These are phyloP conservation scores for Zanthoxylum bungeanum DNA, from an alignment of 345 rosid species.

Conservation along the genomic window DNA sequence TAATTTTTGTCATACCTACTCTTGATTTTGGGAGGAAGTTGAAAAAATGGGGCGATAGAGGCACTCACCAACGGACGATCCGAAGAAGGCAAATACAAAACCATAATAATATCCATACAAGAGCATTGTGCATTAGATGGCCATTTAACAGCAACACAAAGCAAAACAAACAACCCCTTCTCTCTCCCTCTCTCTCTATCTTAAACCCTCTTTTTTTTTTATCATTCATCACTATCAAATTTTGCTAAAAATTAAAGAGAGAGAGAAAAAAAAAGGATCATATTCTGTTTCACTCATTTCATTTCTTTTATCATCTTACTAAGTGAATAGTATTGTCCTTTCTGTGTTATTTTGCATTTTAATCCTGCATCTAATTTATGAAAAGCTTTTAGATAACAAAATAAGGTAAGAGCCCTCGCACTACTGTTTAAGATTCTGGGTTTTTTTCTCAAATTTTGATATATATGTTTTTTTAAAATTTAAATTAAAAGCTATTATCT, in stretches of 20 bases:
- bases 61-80: neutral
- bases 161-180: neutral
- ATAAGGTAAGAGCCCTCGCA: neutral
- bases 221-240: neutral
- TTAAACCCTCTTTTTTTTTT: neutral
- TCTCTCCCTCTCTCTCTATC: neutral
- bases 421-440: neutral
- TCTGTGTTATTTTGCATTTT: neutral
- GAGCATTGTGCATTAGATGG: too few species aligned
- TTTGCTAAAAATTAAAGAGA: neutral
- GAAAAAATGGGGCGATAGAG: too few species aligned
- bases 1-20: too few species aligned
- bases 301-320: too few species aligned
- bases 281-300: neutral
- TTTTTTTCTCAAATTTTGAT: constrained; percentile 6
- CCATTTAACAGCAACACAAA: neutral
- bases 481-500: neutral
- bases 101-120: neutral
- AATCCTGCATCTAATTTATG: neutral
- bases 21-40: too few species aligned
- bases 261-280: neutral
- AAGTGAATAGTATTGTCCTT: neutral
- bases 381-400: neutral
- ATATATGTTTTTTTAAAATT: neutral
- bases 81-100: neutral